Conservation (phyloP, 768 basidiomycete genomes). For the Lentinula boryana region DNA sequence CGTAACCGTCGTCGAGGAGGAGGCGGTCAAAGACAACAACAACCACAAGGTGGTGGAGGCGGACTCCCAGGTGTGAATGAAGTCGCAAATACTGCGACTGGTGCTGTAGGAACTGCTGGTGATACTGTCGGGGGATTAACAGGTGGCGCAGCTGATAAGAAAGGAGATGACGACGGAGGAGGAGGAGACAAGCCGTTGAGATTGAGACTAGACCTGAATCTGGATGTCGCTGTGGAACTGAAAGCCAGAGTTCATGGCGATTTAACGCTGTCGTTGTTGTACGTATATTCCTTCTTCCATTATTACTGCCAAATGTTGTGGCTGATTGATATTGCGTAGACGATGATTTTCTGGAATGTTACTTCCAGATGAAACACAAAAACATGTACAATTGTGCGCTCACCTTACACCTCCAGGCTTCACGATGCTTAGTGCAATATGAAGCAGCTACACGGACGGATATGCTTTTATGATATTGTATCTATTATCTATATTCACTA, state of each 20-base stretch:
- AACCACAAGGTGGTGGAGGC: not conserved
- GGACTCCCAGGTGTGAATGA: conserved; percentile 5
- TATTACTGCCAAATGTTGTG: not conserved
- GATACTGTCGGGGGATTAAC: conserved; percentile 4
- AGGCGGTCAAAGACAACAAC: not conserved
- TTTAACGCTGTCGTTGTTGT: conserved; percentile 12
- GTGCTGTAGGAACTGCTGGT: conserved; percentile 1
- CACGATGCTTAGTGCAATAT: no score
- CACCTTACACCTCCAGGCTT: no score
- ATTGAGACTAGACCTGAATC: conserved; percentile 11
- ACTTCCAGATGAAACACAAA: no score
- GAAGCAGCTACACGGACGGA: no score
- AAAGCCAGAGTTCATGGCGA: conserved; percentile 13
- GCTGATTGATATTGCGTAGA: not conserved
- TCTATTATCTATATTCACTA: no score
- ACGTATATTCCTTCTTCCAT: not conserved
- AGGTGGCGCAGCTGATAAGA: conserved; percentile 1
- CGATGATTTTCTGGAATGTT: not conserved
- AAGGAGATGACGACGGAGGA: conserved; percentile 7
- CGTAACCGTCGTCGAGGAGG: conserved; percentile 5
- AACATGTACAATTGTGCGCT: no score
- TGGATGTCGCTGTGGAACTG: conserved; percentile 11
- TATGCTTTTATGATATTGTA: no score
- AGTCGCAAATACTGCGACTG: conserved; percentile 7
- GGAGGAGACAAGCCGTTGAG: conserved; percentile 8